Conservation (phyloP, 2,329 filamentous ascomycete genomes). For the Leptosphaerulina australis region DNA sequence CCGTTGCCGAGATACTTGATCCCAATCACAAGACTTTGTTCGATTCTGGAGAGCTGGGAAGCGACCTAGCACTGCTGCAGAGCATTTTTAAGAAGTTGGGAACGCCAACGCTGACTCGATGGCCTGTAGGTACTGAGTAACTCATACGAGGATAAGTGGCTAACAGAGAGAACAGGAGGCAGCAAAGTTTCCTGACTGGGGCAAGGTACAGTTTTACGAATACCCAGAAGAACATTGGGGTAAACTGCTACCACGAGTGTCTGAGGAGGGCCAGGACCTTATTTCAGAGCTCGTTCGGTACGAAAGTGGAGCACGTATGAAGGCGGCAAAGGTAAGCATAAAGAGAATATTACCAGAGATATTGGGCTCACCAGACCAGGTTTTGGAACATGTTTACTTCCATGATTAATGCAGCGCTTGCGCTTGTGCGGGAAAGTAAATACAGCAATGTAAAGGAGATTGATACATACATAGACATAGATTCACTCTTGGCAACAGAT, state of each 20-base stretch:
- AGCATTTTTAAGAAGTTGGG: conserved; percentile 93
- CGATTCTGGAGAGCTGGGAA: conserved; percentile 86
- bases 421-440: background rate
- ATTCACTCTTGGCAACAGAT: background rate
- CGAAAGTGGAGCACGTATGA: conserved; percentile 70
- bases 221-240: conserved; percentile 74
- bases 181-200: conserved; percentile 77
- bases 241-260: conserved; percentile 68
- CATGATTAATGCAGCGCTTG: conserved; percentile 3
- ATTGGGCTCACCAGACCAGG: conserved; percentile 25
- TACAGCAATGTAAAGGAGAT: conserved; percentile 2
- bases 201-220: conserved; percentile 78
- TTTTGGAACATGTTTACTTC: conserved; percentile 41
- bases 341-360: background rate
- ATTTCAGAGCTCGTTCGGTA: conserved; percentile 73
- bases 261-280: conserved; percentile 66
- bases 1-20: conserved; percentile 76
- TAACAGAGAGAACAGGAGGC: conserved; percentile 59
- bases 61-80: conserved; percentile 85
- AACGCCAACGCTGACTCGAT: conserved; percentile 77
- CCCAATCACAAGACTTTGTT: conserved; percentile 70
- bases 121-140: conserved; percentile 67
- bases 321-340: conserved; percentile 64
- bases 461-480: conserved; percentile 5
- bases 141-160: background rate